Evolutionary conservation across 306 rosid species (phyloP), one percentile per base, ranked within the genome.

Genomic region (Lithocarpus polystachyus): DNA sequence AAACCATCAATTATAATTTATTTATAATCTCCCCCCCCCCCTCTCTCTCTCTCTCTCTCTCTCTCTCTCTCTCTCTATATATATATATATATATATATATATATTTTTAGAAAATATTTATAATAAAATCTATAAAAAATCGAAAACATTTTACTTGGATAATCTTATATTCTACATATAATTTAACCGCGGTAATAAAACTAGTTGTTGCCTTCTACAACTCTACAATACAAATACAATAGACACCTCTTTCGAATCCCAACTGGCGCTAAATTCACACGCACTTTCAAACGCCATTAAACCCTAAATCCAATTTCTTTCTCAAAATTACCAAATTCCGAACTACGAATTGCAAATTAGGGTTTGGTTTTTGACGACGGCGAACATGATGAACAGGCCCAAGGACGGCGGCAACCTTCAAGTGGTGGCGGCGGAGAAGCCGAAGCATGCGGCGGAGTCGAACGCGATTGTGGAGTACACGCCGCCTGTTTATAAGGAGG

Each of bases 401-500:
- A 87, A 71, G 72, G 88, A 40, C 12, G 45, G 45, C 45, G 45
- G 45, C 45, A 8, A 91, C 14, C 76, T 89, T 82, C 93, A 82
- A 86, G 23, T 94, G 81, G 87, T 88, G 48, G 85, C 76, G 24
- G 87, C 86, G 15, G 87, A 86, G 45, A 90, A 69, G 45, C 82
- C 89, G 45, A 85, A 83, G 20, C 77, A 82, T 1, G 17, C 82
- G 6, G 33, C 82, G 8, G 80, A 80, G 28, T 89, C 99, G 28
- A 85, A 84, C 79, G 98, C 96, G 54, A 78, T 95, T 10, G 97
- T 95, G 31, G 94, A 91, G 83, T 95, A 93, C 77, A 84, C 82
- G 22, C 92, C 94, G 3, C 88, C 81, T 6, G 92, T 53, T 71
- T 82, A 89, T 51, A 88, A 91, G 85, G 97, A 95, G 85, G 96